Evolutionary conservation across 805 yeast genomes (phyloP).

Genomic region (Maudiozyma saulgeensis): DNA sequence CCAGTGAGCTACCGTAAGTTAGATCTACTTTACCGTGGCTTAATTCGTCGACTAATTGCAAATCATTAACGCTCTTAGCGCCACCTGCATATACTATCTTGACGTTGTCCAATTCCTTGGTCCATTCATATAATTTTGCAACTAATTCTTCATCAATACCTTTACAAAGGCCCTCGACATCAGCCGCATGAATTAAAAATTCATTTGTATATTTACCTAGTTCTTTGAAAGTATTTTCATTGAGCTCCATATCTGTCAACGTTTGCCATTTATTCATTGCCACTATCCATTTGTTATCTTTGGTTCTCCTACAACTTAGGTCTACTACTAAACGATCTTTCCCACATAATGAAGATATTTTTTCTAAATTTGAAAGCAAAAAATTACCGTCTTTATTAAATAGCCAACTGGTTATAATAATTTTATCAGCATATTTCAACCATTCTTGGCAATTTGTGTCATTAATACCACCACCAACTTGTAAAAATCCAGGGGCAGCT

Average conservation of each 20-base stretch:
- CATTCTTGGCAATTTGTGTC: slow-evolving; percentile 63
- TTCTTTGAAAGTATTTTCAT: slow-evolving; percentile 40
- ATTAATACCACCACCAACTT: slow-evolving; percentile 90
- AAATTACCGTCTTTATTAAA: slow-evolving; percentile 46
- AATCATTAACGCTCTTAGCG: slow-evolving; percentile 65
- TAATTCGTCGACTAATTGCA: slow-evolving; percentile 52
- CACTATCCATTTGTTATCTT: slow-evolving; percentile 60
- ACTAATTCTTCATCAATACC: slow-evolving; percentile 87
- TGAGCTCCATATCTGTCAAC: slow-evolving; percentile 55
- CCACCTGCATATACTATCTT: slow-evolving; percentile 97
- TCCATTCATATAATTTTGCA: slow-evolving; percentile 66
- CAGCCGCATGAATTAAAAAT: slow-evolving; percentile 93
- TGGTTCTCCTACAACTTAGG: slow-evolving; percentile 61
- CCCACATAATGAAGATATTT: slow-evolving; percentile 50
- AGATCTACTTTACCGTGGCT: slow-evolving; percentile 81
- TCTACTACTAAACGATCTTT: slow-evolving; percentile 69
- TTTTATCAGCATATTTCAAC: slow-evolving; percentile 75
- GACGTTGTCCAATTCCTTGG: slow-evolving; percentile 33
- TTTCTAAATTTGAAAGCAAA: slow-evolving; percentile 40
- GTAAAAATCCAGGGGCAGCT: slow-evolving; percentile 66
- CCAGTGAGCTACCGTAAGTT: slow-evolving; percentile 88
- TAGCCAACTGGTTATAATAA: slow-evolving; percentile 86
- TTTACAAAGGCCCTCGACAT: slow-evolving; percentile 90
- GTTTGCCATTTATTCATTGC: slow-evolving; percentile 98
- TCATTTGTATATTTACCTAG: slow-evolving; percentile 69